Conservation (phyloP, 2,329 filamentous ascomycete species). For the Trichoderma oligosporum region DNA sequence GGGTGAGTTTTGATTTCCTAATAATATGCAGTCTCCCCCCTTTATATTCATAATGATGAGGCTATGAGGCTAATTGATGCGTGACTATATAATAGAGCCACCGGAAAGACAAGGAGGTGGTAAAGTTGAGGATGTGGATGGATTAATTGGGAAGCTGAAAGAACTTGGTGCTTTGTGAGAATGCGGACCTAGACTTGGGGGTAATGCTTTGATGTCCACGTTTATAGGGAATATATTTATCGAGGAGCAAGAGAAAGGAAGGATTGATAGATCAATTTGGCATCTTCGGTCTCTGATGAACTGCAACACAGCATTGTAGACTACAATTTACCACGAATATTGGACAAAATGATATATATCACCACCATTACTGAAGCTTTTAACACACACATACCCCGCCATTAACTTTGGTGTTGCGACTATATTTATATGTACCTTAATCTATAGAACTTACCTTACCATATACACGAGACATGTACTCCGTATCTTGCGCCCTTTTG, state of each 20-base stretch:
- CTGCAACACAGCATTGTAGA: background rate
- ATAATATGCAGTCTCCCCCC: background rate
- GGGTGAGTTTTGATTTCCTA: slow-evolving; percentile 49
- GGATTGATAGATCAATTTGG: background rate
- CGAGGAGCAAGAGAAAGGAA: no score
- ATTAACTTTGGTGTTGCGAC: no score
- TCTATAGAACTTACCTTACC: no score
- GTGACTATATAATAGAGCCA: slow-evolving; percentile 59
- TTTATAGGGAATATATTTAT: background rate
- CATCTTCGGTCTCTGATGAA: background rate
- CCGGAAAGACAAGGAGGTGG: slow-evolving; percentile 83
- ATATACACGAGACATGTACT: no score
- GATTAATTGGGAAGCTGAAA: slow-evolving; percentile 90
- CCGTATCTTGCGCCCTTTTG: no score
- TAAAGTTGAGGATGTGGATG: slow-evolving; percentile 96
- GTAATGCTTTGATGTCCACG: background rate
- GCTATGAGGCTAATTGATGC: background rate
- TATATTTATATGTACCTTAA: no score
- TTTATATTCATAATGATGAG: background rate
- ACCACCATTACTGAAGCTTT: no score
- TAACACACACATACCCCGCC: no score
- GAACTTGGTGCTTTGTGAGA: slow-evolving; percentile 82
- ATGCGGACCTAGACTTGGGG: background rate
- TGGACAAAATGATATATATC: no score
- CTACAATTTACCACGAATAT: background rate